Evolutionary conservation across 2,329 filamentous ascomycete genomes (phyloP), one percentile per base, ranked within the genome.

Genomic region (Paecilomyces dactylethromorphus): DNA sequence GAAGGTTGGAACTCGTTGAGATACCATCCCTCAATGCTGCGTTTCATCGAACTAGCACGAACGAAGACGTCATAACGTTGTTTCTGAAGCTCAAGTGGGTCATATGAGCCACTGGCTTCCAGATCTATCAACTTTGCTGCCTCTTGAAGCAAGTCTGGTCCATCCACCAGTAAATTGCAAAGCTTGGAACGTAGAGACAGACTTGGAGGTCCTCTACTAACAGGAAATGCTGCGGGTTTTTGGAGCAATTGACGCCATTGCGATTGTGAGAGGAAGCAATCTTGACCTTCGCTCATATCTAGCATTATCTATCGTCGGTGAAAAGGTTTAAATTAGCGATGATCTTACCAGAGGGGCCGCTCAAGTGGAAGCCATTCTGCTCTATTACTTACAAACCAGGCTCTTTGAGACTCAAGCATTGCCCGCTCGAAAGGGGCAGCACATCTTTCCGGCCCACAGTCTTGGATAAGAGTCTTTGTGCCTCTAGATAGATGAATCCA

Each of bases 341-440:
- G 15, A 21, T 45, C 3, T 18, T 45, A 4, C 35, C 15, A 13
- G 26, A 29, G 1, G 2, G 26, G 7, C 26, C 26, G 12, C 13
- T 39, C 6, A n/a, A 45, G 21, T 18, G 18, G 13, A 21, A 45
- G n/a, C n/a, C n/a, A 45, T n/a, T 8, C n/a, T 18, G 18, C 10
- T 45, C 15, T 3, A 18, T 7, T 18, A 45, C 39, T 45, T n/a
- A 45, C 55, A 59, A 62, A 63, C 51, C 59, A 63, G 21, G 61
- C 61, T 54, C 61, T 53, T 54, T 63, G 61, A 18, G 61, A 62
- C 32, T 63, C 61, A 32, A 63, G 57, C 61, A 63, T 62, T 3
- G 61, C 54, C 18, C 60, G 49, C 29, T 63, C 61, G 35, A 63
- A 63, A 22, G 58, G 54, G 21, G 21, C 10, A 18, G 22, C 18